Percentiles rank a stretch among this genome's conserved stretches.
Conservation (phyloP, 2,329 filamentous ascomycete genomes). For the Ophioceras dolichostomum region DNA sequence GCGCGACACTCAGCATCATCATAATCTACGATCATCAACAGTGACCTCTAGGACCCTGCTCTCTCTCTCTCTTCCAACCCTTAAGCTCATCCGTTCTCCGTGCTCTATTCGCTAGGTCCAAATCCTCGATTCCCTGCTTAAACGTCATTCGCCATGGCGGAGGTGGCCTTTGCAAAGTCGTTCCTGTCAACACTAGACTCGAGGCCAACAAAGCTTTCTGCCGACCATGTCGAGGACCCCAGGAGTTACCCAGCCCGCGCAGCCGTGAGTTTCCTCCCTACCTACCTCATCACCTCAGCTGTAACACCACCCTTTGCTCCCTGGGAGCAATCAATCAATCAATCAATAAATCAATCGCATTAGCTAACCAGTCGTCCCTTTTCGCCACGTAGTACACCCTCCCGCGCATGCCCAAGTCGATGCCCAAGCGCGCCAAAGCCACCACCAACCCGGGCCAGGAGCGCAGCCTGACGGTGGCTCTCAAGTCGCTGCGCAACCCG, state of each 20-base stretch:
- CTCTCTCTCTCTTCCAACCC: too few relatives aligned
- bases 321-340: too few relatives aligned
- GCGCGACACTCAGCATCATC: too few relatives aligned
- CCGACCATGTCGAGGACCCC: constrained; percentile 83
- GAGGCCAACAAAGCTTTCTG: constrained; percentile 67
- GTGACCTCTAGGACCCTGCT: too few relatives aligned
- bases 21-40: too few relatives aligned
- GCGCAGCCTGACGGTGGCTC: constrained; percentile 41
- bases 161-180: constrained; percentile 70
- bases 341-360: too few relatives aligned
- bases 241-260: constrained; percentile 62
- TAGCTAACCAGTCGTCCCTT: too few relatives aligned
- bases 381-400: constrained; percentile 49
- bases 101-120: too few relatives aligned
- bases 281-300: constrained; percentile 5
- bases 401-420: constrained; percentile 49
- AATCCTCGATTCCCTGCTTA: too few relatives aligned
- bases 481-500: constrained; percentile 70
- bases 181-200: constrained; percentile 74
- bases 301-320: too few relatives aligned
- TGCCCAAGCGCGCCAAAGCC: constrained; percentile 32
- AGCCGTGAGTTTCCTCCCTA: constrained; percentile 45
- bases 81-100: too few relatives aligned
- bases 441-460: constrained; percentile 38
- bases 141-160: too few relatives aligned